A percentile compares a stretch with the other conserved stretches of the same genome.
phyloP scores from a whole-genome alignment of 495 filamentous ascomycete genomes.

The Amphirosellinia nigrospora region DNA sequence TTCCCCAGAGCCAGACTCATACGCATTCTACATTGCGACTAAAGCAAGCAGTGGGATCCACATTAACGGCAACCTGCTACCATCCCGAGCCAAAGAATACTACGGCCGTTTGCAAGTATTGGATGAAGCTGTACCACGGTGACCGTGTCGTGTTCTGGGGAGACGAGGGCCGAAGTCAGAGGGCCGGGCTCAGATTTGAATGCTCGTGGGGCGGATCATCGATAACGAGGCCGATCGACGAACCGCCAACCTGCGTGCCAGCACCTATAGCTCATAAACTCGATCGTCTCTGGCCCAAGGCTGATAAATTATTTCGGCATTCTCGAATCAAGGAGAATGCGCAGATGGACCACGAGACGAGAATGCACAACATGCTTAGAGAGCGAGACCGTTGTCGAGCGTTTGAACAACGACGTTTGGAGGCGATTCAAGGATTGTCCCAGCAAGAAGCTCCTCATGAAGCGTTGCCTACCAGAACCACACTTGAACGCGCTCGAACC shows the following conservation, averaged over 20 bases:
- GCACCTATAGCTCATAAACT: slow-evolving; percentile 34
- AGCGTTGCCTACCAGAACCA: slow-evolving; percentile 28
- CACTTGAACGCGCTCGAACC: not conserved
- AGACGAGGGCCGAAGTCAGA: slow-evolving; percentile 34
- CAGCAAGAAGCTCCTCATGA: slow-evolving; percentile 31
- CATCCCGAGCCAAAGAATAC: slow-evolving; percentile 51
- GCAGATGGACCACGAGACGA: slow-evolving; percentile 42
- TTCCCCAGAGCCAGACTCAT: slow-evolving; percentile 54
- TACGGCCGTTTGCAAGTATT: slow-evolving; percentile 57
- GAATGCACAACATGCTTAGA: slow-evolving; percentile 39
- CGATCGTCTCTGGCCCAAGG: slow-evolving; percentile 40
- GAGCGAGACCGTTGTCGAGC: slow-evolving; percentile 49
- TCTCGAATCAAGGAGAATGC: slow-evolving; percentile 41
- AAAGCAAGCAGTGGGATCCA: slow-evolving; percentile 72
- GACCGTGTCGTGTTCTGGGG: slow-evolving; percentile 72
- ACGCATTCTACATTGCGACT: slow-evolving; percentile 76
- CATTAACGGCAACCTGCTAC: slow-evolving; percentile 70
- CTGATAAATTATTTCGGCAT: slow-evolving; percentile 29
- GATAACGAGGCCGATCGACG: slow-evolving; percentile 29
- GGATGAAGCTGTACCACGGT: slow-evolving; percentile 71
- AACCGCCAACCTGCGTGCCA: slow-evolving; percentile 30
- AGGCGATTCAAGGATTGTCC: slow-evolving; percentile 41
- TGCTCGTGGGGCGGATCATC: slow-evolving; percentile 56
- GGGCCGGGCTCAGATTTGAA: slow-evolving; percentile 48
- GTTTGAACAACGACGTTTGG: slow-evolving; percentile 49